Base-by-base conservation (phyloP, 345 rosid species). In the Citrus australasica region DNA sequence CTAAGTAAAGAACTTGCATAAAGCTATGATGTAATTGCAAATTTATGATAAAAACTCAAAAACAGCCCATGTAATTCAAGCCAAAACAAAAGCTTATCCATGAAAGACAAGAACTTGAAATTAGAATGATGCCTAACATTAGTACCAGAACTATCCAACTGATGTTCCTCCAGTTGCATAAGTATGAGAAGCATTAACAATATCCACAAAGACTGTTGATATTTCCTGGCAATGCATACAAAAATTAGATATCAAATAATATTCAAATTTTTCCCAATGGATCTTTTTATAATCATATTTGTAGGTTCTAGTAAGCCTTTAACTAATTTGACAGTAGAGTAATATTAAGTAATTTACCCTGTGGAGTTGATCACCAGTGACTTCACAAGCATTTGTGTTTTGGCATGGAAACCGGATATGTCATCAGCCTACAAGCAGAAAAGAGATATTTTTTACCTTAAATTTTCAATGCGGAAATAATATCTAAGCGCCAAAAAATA, bases 161-260 rank as follows among this genome's bases (percentile, higher is more conserved):
- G 98, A 95, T 64, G 99, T 90, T 81, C 97, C 98, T 80, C 97
- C 97, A 24, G 95, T 91, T 65, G 98, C 94, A 82, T 89, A 91
- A 86, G 92, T 88, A 84, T 93, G 92, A 64, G 98, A 93, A 58
- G 92, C 86, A 84, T 93, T 93, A 14, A 95, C 91, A 7, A 87
- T 85, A 42, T 92, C 92, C 98, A 95, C 88, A 84, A 95, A 93
- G 81, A 80, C 89, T 71, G 84, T 84, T 3, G 87, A 86, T 3
- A 89, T 82, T 10, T 74, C 86, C 92, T 89, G 84, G 22, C 22
- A 53, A 53, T 53, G 65, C 33, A 76, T n/a, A 38, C 21, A 67
- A 62, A 40, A 61, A 2, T 58, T 33, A 55, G 11, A 53, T 10
- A 69, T 14, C 3, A 17, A 40, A 68, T 0, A 11, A 46, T 13